Conservation (phyloP, 2,329 filamentous ascomycete genomes). For the Myriosclerotinia duriaeana region DNA sequence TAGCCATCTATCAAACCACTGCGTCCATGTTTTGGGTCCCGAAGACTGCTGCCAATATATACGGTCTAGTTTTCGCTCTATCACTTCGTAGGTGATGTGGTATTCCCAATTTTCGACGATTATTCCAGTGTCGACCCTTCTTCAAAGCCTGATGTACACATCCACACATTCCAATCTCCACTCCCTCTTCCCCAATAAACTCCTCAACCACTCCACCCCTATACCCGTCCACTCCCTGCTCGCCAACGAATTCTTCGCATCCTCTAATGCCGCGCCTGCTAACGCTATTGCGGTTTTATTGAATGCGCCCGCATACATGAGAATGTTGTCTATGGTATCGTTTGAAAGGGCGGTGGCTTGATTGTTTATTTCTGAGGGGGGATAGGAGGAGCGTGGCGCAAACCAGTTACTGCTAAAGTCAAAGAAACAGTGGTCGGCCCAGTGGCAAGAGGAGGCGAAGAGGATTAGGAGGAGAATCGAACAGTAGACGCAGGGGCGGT, state of each 20-base stretch:
- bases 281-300: constrained; percentile 70
- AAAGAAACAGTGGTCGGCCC: constrained; percentile 88
- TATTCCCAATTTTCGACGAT: not conserved
- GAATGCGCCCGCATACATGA: constrained; percentile 46
- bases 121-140: not conserved
- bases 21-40: too few relatives aligned
- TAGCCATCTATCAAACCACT: not conserved
- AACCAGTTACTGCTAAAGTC: constrained; percentile 93
- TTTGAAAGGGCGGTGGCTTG: constrained; percentile 34
- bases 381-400: constrained; percentile 59
- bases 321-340: constrained; percentile 41
- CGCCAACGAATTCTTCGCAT: constrained; percentile 50
- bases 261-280: constrained; percentile 65
- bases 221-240: constrained; percentile 70
- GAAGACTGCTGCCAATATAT: not conserved
- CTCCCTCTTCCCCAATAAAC: constrained; percentile 76
- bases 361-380: constrained; percentile 34
- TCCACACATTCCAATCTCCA: constrained; percentile 92
- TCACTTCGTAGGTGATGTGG: not conserved
- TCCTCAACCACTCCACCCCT: constrained; percentile 83
- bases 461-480: constrained; percentile 92
- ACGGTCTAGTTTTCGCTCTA: not conserved
- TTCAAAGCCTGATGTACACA: constrained; percentile 73
- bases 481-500: constrained; percentile 97
- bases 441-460: constrained; percentile 87